phyloP scores from a whole-genome alignment of 208 protist species.

The Naegleria lovaniensis region DNA sequence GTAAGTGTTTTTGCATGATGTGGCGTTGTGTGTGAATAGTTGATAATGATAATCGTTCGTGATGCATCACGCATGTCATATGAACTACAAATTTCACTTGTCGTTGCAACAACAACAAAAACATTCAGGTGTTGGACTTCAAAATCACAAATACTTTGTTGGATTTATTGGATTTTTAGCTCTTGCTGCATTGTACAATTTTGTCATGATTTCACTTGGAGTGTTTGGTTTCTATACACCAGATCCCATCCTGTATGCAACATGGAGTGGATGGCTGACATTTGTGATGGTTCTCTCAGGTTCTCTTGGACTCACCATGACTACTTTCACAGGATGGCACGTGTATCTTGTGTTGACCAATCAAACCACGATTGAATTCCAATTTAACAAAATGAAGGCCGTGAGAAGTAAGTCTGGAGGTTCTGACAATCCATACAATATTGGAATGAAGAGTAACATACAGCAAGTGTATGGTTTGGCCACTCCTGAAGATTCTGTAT shows the following conservation, averaged over 20 bases:
- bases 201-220: neutral
- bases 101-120: constrained; percentile 26
- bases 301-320: constrained; percentile 40
- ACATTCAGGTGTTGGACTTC: constrained; percentile 56
- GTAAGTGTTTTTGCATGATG: constrained; percentile 26
- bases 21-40: no score
- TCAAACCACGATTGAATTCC: constrained; percentile 55
- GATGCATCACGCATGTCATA: no score
- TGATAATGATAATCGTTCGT: no score
- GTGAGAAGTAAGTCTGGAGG: neutral
- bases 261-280: neutral
- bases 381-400: constrained; percentile 35
- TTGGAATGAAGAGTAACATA: constrained; percentile 2
- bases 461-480: constrained; percentile 9
- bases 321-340: constrained; percentile 42
- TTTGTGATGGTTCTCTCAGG: constrained; percentile 43
- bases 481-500: neutral
- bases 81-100: no score
- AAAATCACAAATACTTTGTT: constrained; percentile 76
- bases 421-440: constrained; percentile 2
- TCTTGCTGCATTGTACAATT: constrained; percentile 21
- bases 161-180: constrained; percentile 56
- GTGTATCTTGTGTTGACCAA: constrained; percentile 46
- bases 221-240: neutral
- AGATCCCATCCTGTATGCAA: neutral